Evolutionary conservation across 1,284 basidiomycete genomes (phyloP).

Genomic region (Hypsizygus ulmarius): DNA sequence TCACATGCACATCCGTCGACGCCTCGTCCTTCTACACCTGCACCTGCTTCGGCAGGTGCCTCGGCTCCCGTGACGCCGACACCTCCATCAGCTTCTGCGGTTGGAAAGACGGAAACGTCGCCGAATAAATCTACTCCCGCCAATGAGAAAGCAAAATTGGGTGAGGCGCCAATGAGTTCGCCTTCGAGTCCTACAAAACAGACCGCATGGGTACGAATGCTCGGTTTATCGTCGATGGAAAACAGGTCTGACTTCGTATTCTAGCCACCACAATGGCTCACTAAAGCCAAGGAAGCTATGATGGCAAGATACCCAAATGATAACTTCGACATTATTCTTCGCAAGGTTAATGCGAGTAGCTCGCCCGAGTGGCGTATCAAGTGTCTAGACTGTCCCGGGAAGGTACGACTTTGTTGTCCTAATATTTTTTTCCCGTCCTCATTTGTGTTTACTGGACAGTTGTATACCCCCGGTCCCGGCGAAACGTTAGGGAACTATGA

Average conservation of each 20-base stretch:
- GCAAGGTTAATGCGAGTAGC: conserved; percentile 50
- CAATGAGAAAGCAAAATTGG: neutral
- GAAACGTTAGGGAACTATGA: conserved; percentile 90
- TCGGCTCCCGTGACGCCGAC: conserved; percentile 9
- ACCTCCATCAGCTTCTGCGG: conserved; percentile 1
- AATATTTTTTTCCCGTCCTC: neutral
- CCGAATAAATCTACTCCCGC: conserved; percentile 18
- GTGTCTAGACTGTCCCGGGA: conserved; percentile 93
- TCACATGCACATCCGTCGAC: conserved; percentile 21
- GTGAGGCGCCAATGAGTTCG: conserved; percentile 10
- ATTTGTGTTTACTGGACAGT: conserved; percentile 35
- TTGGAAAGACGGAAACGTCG: conserved; percentile 7
- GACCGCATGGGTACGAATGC: conserved; percentile 18
- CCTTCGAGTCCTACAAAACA: conserved; percentile 26
- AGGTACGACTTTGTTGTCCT: conserved; percentile 48
- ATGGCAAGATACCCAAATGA: conserved; percentile 80
- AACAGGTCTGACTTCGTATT: neutral
- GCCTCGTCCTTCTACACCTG: conserved; percentile 1
- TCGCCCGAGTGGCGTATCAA: conserved; percentile 87
- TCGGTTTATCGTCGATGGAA: conserved; percentile 3
- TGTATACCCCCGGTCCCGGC: conserved; percentile 93
- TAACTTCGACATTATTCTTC: conserved; percentile 74
- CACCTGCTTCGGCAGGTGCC: neutral
- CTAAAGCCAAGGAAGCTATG: conserved; percentile 59
- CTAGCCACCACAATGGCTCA: conserved; percentile 72